Evolutionary conservation across 1,284 basidiomycete genomes (phyloP).

Genomic region (Somion occarium): DNA sequence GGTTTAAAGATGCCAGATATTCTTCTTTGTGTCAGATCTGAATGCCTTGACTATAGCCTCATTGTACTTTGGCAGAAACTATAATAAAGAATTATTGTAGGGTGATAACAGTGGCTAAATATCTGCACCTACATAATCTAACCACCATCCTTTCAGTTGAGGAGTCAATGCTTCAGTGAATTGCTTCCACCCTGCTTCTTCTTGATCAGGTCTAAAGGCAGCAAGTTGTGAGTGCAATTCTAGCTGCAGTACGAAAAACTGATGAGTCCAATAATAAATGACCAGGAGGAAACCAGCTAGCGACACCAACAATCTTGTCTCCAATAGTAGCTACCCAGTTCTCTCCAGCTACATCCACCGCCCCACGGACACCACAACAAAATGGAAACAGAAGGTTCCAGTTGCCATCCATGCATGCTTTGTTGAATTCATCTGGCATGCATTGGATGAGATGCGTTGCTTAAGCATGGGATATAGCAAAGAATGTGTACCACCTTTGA

Average conservation of each 20-base stretch:
- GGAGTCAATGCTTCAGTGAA: not conserved
- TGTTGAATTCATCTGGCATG: not conserved
- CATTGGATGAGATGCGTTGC: not conserved
- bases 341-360: not conserved
- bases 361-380: not conserved
- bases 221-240: no score
- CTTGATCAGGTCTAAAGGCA: not conserved
- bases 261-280: not conserved
- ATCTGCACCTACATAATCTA: not conserved
- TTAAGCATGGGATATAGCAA: not conserved
- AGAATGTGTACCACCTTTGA: not conserved
- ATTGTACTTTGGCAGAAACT: not conserved
- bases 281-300: constrained; percentile 1
- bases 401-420: not conserved
- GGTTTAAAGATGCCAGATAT: constrained; percentile 1
- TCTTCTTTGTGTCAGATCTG: not conserved
- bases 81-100: no score
- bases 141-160: not conserved
- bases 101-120: no score
- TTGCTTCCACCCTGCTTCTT: not conserved
- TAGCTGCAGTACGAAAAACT: not conserved
- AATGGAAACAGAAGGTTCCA: not conserved
- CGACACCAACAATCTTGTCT: not conserved
- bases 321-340: not conserved
- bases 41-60: not conserved